A percentile compares a stretch with the other conserved stretches of the same genome.
These are phyloP conservation scores for Eimeria tenella DNA, from an alignment of 169 alveolate genomes.

Conservation along the genomic window DNA sequence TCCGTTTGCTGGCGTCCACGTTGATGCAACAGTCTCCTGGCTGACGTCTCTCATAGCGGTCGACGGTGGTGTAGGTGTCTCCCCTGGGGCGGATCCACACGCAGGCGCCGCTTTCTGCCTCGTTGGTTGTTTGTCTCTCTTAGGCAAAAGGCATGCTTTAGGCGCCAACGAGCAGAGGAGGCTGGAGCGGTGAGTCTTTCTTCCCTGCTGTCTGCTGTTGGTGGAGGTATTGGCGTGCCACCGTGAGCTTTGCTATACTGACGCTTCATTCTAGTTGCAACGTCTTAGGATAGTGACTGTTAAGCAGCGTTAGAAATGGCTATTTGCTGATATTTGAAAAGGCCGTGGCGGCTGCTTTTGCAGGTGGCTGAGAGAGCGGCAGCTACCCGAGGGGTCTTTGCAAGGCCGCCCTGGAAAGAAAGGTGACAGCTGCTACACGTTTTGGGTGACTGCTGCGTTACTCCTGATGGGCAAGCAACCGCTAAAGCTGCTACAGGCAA, in stretches of 20 bases:
- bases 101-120: constrained; percentile 84
- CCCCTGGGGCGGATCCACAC: constrained; percentile 83
- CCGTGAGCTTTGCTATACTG: neutral
- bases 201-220: neutral
- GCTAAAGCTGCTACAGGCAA: neutral
- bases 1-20: constrained; percentile 67
- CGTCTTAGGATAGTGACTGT: neutral
- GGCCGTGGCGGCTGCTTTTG: constrained; percentile 67
- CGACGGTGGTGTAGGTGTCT: constrained; percentile 84
- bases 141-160: constrained; percentile 34
- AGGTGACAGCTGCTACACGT: constrained; percentile 84
- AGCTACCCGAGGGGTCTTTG: constrained; percentile 72
- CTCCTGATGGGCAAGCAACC: constrained; percentile 74
- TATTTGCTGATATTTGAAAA: constrained; percentile 33
- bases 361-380: constrained; percentile 80
- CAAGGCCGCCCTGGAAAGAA: constrained; percentile 84
- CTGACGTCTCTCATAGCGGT: constrained; percentile 33
- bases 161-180: neutral
- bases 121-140: constrained; percentile 79
- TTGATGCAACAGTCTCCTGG: constrained; percentile 48
- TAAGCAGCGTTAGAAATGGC: neutral
- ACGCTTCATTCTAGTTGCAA: neutral
- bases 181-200: constrained; percentile 42
- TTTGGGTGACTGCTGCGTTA: constrained; percentile 84
- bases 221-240: neutral